A percentile compares a stretch with the other conserved stretches of the same genome.
Evolutionary conservation across 306 rosid species (phyloP).

Genomic region (Pterocarpus santalinus): DNA sequence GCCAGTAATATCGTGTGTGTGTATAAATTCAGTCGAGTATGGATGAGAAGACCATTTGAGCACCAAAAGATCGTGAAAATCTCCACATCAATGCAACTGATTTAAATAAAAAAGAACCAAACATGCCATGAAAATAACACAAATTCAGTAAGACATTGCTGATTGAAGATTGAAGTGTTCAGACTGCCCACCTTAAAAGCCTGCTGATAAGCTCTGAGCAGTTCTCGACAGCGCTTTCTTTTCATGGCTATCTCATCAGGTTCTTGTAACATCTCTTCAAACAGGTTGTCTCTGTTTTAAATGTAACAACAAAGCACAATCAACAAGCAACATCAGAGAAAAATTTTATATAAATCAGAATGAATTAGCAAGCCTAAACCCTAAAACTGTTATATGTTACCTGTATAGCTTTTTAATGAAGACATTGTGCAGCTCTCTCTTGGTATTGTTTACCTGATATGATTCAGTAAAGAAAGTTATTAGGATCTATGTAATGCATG

Average conservation of each 20-base stretch:
- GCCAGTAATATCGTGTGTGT: background rate
- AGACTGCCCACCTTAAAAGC: conserved; percentile 79
- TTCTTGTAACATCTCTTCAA: conserved; percentile 98
- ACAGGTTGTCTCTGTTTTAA: conserved; percentile 80
- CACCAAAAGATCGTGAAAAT: conserved; percentile 12
- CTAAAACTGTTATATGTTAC: conserved; percentile 50
- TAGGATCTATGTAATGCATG: conserved; percentile 31
- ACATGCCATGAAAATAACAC: background rate
- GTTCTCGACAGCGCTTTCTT: conserved; percentile 90
- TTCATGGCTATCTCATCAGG: conserved; percentile 87
- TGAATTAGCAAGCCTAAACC: conserved; percentile 13
- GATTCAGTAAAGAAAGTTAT: conserved; percentile 36
- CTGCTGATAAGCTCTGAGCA: conserved; percentile 88
- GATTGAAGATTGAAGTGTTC: background rate
- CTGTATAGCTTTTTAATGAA: conserved; percentile 95
- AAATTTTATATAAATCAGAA: background rate
- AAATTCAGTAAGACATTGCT: conserved; percentile 14
- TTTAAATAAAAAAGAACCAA: conserved; percentile 23
- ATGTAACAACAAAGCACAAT: conserved; percentile 42
- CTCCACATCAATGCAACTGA: conserved; percentile 22
- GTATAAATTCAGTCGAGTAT: background rate
- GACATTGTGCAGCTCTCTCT: conserved; percentile 94
- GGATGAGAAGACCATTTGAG: background rate
- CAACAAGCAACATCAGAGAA: conserved; percentile 35
- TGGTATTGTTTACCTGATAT: conserved; percentile 88